Evolutionary conservation across 169 alveolate species (phyloP).

Genomic region (Eimeria maxima): DNA sequence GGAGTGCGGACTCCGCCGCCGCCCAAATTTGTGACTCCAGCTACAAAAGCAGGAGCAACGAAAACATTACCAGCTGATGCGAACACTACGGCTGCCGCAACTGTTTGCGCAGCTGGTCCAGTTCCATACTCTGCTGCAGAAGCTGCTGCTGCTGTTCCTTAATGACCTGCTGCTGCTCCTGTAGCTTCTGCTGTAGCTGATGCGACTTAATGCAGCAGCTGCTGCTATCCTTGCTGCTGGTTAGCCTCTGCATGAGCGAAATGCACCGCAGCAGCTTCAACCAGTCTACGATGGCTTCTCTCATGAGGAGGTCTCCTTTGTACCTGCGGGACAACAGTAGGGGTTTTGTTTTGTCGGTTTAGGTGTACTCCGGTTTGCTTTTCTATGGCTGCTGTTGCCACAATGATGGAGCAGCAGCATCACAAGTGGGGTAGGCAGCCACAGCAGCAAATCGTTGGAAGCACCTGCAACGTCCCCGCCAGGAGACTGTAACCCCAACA

Average conservation of each 20-base stretch:
- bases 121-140: constrained; percentile 29
- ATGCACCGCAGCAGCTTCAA: constrained; percentile 65
- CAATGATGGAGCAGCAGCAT: not conserved
- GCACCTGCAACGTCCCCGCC: not conserved
- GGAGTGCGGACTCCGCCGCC: not conserved
- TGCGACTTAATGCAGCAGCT: not conserved
- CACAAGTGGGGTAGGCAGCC: not conserved
- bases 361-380: not conserved
- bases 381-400: not conserved
- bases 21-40: not conserved
- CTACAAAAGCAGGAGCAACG: constrained; percentile 3
- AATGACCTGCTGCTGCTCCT: constrained; percentile 18
- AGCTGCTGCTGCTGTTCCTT: not conserved
- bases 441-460: not conserved
- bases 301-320: constrained; percentile 76
- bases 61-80: not conserved
- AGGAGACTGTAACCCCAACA: not conserved
- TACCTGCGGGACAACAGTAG: constrained; percentile 16
- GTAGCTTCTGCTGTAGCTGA: not conserved
- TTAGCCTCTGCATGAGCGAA: constrained; percentile 48
- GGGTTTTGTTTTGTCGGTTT: not conserved
- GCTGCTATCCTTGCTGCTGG: constrained; percentile 34
- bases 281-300: constrained; percentile 78
- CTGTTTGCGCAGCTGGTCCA: constrained; percentile 23
- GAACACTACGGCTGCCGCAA: not conserved